Percentiles rank a stretch among this genome's conserved stretches.
Conservation (phyloP, 2,329 filamentous ascomycete species). For the Cytospora leucostoma region DNA sequence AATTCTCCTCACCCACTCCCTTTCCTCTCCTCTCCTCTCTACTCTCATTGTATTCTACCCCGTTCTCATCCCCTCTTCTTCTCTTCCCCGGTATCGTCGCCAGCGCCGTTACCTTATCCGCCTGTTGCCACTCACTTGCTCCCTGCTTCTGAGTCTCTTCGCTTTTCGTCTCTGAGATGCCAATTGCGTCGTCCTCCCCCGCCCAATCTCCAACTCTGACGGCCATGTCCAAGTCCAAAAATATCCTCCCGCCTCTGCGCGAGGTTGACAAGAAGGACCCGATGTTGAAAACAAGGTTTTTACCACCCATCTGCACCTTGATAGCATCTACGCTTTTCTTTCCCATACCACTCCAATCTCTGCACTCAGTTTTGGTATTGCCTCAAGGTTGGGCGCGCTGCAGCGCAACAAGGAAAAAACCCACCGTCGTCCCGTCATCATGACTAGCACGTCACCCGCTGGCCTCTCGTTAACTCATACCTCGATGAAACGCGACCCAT, state of each 20-base stretch:
- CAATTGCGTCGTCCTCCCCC: slow-evolving; percentile 21
- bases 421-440: slow-evolving; percentile 14
- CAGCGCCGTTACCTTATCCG: neutral
- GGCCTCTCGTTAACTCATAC: slow-evolving; percentile 17
- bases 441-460: slow-evolving; percentile 7
- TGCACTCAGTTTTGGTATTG: slow-evolving; percentile 12
- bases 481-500: slow-evolving; percentile 1
- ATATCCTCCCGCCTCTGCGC: slow-evolving; percentile 34
- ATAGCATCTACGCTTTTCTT: slow-evolving; percentile 13
- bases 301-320: slow-evolving; percentile 16
- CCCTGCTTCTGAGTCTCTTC: neutral
- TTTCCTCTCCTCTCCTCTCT: neutral
- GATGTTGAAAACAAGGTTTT: slow-evolving; percentile 35
- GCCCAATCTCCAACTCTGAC: slow-evolving; percentile 1
- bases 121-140: neutral
- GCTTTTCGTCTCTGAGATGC: slow-evolving; percentile 13
- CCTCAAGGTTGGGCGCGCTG: slow-evolving; percentile 17
- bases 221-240: slow-evolving; percentile 35
- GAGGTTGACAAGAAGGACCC: slow-evolving; percentile 33
- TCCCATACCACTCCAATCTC: neutral
- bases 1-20: neutral
- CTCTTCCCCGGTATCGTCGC: neutral
- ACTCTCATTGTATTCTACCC: neutral
- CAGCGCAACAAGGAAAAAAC: slow-evolving; percentile 7
- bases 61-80: neutral